phyloP scores from a whole-genome alignment of 768 basidiomycete genomes.

The Podaxis sp. region DNA sequence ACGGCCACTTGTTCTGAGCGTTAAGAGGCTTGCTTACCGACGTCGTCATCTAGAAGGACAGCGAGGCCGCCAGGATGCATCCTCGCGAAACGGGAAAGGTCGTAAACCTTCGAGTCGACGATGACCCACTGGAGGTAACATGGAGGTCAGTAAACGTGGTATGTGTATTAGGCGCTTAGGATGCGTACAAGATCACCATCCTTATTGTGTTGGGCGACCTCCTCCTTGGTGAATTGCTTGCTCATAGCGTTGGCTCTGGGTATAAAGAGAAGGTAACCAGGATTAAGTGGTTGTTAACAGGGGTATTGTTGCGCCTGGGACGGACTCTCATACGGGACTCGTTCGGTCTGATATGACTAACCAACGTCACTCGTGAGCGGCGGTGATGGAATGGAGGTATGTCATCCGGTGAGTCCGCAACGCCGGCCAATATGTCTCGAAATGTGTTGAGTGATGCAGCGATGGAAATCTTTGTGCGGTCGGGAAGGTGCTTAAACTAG shows the following conservation, averaged over 20 bases:
- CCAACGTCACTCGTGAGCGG: too few relatives aligned
- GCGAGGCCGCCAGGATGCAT: constrained; percentile 83
- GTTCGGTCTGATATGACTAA: not conserved
- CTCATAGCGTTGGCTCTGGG: constrained; percentile 17
- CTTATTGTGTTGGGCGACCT: constrained; percentile 67
- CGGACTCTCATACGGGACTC: not conserved
- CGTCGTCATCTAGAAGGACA: constrained; percentile 75
- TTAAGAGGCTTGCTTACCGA: constrained; percentile 48
- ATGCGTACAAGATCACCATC: constrained; percentile 67
- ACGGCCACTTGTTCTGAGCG: not conserved
- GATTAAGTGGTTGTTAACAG: not conserved
- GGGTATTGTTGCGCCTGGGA: not conserved
- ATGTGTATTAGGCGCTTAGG: not conserved
- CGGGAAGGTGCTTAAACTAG: too few relatives aligned
- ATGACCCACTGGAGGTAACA: constrained; percentile 64
- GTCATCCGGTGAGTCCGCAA: too few relatives aligned
- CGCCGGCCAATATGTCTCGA: too few relatives aligned
- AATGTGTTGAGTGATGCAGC: too few relatives aligned
- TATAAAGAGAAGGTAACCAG: not conserved
- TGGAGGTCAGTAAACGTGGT: not conserved
- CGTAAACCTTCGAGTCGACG: constrained; percentile 69
- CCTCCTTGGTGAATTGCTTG: constrained; percentile 36
- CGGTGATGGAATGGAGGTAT: too few relatives aligned
- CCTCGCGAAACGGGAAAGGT: constrained; percentile 75
- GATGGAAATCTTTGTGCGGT: too few relatives aligned